Percentiles rank a stretch among this genome's conserved stretches.
phyloP scores from a whole-genome alignment of 176 grass and related monocot species.

The Juncus inflexus region DNA sequence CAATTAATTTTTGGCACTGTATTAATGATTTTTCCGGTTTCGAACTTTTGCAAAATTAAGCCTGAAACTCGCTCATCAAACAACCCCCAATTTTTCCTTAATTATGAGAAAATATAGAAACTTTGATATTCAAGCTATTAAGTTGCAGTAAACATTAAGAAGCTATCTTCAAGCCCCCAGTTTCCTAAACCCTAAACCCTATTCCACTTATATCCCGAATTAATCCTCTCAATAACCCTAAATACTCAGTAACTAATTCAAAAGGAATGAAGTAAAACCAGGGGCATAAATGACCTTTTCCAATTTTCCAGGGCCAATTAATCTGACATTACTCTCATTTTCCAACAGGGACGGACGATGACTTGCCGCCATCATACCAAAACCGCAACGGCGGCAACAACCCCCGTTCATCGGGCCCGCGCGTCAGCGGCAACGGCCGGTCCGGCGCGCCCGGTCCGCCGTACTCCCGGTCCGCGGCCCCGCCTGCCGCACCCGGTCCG shows the following conservation, averaged over 20 bases:
- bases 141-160: too few relatives aligned
- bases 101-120: too few relatives aligned
- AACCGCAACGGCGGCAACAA: constrained; percentile 51
- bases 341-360: constrained; percentile 82
- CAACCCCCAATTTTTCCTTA: too few relatives aligned
- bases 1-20: too few relatives aligned
- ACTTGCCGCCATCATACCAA: constrained; percentile 64
- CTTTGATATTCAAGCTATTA: too few relatives aligned
- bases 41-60: too few relatives aligned
- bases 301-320: too few relatives aligned
- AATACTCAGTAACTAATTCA: not conserved
- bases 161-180: too few relatives aligned
- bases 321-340: too few relatives aligned
- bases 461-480: constrained; percentile 37
- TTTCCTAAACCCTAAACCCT: too few relatives aligned
- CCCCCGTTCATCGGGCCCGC: constrained; percentile 40
- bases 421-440: constrained; percentile 70
- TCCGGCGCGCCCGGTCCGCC: constrained; percentile 38
- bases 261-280: not conserved
- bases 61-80: too few relatives aligned
- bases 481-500: not conserved
- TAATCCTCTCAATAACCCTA: not conserved
- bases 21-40: too few relatives aligned
- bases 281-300: not conserved
- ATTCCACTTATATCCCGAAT: not conserved